Evolutionary conservation across 1,284 basidiomycete species (phyloP).

Genomic region (Sporisorium graminicola): DNA sequence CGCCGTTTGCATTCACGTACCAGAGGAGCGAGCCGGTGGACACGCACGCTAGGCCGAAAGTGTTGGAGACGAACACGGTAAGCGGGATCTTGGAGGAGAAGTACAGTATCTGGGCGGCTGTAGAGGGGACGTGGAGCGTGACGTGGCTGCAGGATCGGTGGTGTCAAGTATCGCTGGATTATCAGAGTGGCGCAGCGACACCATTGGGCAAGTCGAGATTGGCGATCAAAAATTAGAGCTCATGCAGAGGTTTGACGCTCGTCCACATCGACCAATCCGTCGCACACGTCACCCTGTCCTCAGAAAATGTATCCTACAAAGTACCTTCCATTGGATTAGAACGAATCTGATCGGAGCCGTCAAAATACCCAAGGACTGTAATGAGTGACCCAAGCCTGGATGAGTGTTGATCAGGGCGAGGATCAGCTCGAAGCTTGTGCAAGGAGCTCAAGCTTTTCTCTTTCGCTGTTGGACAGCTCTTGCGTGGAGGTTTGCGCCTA

Average conservation of each 20-base stretch:
- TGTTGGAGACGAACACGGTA: conserved; percentile 66
- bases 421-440: neutral
- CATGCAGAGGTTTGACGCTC: neutral
- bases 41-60: conserved; percentile 52
- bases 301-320: conserved; percentile 4
- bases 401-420: neutral
- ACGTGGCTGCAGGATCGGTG: conserved; percentile 86
- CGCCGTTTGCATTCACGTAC: conserved; percentile 87
- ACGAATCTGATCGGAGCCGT: no score
- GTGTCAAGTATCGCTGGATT: conserved; percentile 72
- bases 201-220: conserved; percentile 47
- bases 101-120: conserved; percentile 87
- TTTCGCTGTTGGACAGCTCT: no score
- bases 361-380: neutral
- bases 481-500: neutral
- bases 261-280: neutral
- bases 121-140: conserved; percentile 90
- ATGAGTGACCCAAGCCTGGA: neutral
- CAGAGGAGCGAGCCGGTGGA: conserved; percentile 69
- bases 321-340: no score
- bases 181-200: conserved; percentile 54
- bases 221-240: conserved; percentile 36
- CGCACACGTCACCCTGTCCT: neutral
- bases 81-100: conserved; percentile 81
- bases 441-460: no score